phyloP scores from a whole-genome alignment of 768 basidiomycete genomes.

The Rhizopogon vesiculosus region DNA sequence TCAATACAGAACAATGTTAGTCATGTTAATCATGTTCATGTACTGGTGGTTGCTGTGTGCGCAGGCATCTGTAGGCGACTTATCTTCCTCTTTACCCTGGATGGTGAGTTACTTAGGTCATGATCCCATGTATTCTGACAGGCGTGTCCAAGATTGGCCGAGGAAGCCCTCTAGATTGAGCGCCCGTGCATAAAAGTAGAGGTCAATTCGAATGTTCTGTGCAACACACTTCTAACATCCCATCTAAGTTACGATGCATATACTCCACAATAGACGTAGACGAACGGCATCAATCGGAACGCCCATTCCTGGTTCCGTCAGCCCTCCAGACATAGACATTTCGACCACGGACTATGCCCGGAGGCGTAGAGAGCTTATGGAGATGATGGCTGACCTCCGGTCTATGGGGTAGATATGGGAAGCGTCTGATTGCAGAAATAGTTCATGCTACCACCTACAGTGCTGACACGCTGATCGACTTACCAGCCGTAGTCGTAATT shows the following conservation, averaged over 20 bases:
- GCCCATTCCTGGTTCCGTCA: neutral
- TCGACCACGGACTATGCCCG: slow-evolving; percentile 35
- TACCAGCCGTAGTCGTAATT: slow-evolving; percentile 53
- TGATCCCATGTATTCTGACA: too few species aligned
- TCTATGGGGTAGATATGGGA: slow-evolving; percentile 32
- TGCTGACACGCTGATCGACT: slow-evolving; percentile 32
- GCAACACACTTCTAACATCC: neutral
- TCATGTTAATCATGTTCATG: too few species aligned
- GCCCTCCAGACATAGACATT: slow-evolving; percentile 12
- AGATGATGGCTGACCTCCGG: slow-evolving; percentile 32
- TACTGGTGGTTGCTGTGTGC: too few species aligned
- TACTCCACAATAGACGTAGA: neutral
- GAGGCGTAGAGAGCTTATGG: slow-evolving; percentile 34
- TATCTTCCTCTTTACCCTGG: too few species aligned
- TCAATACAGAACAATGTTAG: neutral
- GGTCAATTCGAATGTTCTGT: neutral
- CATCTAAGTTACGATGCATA: neutral
- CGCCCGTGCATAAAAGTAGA: neutral
- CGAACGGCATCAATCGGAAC: neutral
- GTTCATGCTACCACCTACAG: slow-evolving; percentile 20
- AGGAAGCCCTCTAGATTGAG: neutral
- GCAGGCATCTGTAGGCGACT: too few species aligned
- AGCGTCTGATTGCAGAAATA: neutral
- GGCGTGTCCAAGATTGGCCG: neutral
- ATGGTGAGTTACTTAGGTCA: too few species aligned